phyloP scores from a whole-genome alignment of 768 basidiomycete genomes.

The Leccinellum rugosiceps region DNA sequence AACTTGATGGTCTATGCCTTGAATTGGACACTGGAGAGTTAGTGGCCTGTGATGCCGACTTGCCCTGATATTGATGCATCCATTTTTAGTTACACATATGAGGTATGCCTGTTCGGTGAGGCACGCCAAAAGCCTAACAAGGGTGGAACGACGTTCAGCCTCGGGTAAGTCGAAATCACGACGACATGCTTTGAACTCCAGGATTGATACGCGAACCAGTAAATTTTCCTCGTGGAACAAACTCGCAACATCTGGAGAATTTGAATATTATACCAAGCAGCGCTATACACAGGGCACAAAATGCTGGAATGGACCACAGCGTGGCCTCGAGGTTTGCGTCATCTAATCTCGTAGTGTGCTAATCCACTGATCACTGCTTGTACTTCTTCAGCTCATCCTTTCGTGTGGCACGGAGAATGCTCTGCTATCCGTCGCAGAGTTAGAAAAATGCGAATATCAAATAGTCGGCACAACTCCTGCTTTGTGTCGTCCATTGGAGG shows the following conservation, averaged over 20 bases:
- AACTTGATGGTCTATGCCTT: constrained; percentile 79
- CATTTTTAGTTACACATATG: constrained; percentile 78
- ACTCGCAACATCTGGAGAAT: constrained; percentile 53
- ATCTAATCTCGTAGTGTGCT: background rate
- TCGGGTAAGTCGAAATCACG: constrained; percentile 64
- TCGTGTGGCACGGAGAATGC: constrained; percentile 85
- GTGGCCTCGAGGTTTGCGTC: constrained; percentile 68
- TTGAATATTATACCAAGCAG: constrained; percentile 79
- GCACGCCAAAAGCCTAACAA: constrained; percentile 86
- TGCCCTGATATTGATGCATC: constrained; percentile 5
- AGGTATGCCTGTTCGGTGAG: constrained; percentile 87
- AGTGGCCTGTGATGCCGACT: constrained; percentile 34
- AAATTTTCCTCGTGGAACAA: constrained; percentile 79
- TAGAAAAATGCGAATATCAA: constrained; percentile 96
- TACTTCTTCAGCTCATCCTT: constrained; percentile 58
- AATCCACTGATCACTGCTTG: constrained; percentile 1
- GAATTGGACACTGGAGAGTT: constrained; percentile 87
- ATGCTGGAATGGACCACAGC: constrained; percentile 96
- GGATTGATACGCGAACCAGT: constrained; percentile 36
- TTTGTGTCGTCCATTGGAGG: constrained; percentile 55
- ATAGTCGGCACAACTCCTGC: constrained; percentile 85
- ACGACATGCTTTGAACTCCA: background rate
- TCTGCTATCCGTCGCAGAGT: constrained; percentile 73
- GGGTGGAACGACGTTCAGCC: constrained; percentile 69
- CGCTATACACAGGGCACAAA: constrained; percentile 79